These are phyloP conservation scores for Hypericum androsaemum DNA, from an alignment of 345 rosid genomes.

Conservation along the genomic window DNA sequence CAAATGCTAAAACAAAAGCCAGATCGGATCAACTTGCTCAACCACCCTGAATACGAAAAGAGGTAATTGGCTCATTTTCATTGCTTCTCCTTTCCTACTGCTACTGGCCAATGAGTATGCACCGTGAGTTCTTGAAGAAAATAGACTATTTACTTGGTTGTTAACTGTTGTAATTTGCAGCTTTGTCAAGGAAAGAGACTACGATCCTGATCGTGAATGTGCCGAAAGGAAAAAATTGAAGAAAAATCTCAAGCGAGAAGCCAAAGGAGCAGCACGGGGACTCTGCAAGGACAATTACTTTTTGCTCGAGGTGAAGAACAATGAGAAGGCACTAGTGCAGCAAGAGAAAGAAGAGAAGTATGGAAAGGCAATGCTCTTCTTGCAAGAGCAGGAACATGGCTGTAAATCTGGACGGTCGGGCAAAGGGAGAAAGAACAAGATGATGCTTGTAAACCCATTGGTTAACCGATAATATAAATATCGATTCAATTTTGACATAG, in stretches of 20 bases:
- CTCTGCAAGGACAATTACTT: constrained; percentile 68
- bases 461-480: too few species aligned
- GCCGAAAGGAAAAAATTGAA: constrained; percentile 57
- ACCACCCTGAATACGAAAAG: constrained; percentile 80
- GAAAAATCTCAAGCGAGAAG: constrained; percentile 46
- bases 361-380: constrained; percentile 62
- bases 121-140: background rate
- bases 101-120: background rate
- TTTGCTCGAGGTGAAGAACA: constrained; percentile 46
- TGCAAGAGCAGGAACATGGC: constrained; percentile 89
- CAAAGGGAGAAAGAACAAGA: constrained; percentile 53
- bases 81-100: constrained; percentile 1
- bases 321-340: constrained; percentile 33
- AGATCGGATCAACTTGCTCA: constrained; percentile 50
- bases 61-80: constrained; percentile 26
- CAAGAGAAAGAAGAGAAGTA: constrained; percentile 63
- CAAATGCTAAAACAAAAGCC: constrained; percentile 77
- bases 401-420: constrained; percentile 83
- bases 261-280: constrained; percentile 70
- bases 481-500: too few species aligned
- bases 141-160: constrained; percentile 7
- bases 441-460: constrained; percentile 9
- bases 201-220: constrained; percentile 77
- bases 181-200: constrained; percentile 77
- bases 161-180: constrained; percentile 41